These are phyloP conservation scores for Pinus tabuliformis DNA, from an alignment of 75 land plant species.

Conservation along the genomic window DNA sequence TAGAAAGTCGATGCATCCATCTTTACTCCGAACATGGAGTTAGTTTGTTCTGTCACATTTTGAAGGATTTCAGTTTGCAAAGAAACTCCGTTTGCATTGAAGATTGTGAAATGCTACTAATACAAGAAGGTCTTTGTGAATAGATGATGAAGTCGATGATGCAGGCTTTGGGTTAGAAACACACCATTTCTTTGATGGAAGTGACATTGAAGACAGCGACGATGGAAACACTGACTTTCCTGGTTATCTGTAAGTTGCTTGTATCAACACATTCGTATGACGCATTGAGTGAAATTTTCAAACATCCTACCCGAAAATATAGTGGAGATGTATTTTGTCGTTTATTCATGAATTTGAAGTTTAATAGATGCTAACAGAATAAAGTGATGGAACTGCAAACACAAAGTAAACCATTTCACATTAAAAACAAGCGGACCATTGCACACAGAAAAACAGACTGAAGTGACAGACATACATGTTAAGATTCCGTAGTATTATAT, in stretches of 20 bases:
- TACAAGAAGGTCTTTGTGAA: not conserved
- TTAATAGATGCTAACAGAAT: no score
- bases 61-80: not conserved
- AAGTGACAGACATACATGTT: no score
- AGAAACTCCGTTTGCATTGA: no score
- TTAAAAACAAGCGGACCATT: no score
- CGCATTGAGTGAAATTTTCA: not conserved
- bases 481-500: no score
- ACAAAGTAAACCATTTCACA: no score
- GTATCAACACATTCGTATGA: not conserved
- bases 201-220: not conserved
- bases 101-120: not conserved
- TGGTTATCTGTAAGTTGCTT: not conserved
- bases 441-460: no score
- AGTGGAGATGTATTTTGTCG: no score
- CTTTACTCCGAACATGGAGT: not conserved
- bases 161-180: slow-evolving; percentile 12
- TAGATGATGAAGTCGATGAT: slow-evolving; percentile 5
- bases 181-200: not conserved
- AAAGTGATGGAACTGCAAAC: no score
- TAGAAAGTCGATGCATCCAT: no score
- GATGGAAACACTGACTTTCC: not conserved
- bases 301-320: no score
- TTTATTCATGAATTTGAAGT: no score
- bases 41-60: not conserved